Conservation (phyloP, 805 yeast species). For the Wickerhamomyces queroliae region DNA sequence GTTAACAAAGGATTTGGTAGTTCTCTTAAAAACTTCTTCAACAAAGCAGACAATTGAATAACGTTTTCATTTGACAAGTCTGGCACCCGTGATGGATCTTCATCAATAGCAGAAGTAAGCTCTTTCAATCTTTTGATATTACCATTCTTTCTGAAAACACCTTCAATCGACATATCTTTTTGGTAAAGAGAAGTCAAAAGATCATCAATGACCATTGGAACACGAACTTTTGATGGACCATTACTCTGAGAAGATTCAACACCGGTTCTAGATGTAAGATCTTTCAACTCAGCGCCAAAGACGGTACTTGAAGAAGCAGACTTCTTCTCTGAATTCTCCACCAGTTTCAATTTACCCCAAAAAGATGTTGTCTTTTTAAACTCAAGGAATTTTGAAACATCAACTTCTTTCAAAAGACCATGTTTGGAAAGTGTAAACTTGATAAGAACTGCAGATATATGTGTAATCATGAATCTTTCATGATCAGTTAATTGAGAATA, state of each 20-base stretch:
- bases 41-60: slow-evolving; percentile 86
- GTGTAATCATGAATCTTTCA: slow-evolving; percentile 56
- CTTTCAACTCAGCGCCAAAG: slow-evolving; percentile 74
- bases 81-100: slow-evolving; percentile 64
- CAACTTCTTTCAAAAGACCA: slow-evolving; percentile 32
- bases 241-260: slow-evolving; percentile 80
- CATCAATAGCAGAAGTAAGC: slow-evolving; percentile 67
- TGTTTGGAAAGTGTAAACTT: slow-evolving; percentile 22
- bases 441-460: slow-evolving; percentile 51
- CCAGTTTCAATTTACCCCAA: slow-evolving; percentile 36
- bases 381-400: slow-evolving; percentile 24
- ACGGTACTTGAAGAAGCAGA: slow-evolving; percentile 35
- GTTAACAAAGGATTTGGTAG: slow-evolving; percentile 90
- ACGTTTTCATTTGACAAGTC: slow-evolving; percentile 72
- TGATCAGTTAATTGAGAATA: slow-evolving; percentile 56
- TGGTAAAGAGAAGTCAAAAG: slow-evolving; percentile 75
- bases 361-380: slow-evolving; percentile 31
- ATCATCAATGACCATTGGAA: slow-evolving; percentile 87
- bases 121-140: slow-evolving; percentile 79
- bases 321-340: slow-evolving; percentile 22
- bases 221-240: slow-evolving; percentile 71
- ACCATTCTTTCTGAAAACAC: slow-evolving; percentile 94
- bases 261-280: slow-evolving; percentile 64
- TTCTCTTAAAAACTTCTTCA: slow-evolving; percentile 88
- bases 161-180: slow-evolving; percentile 93